Percentiles rank a stretch among this genome's conserved stretches.
These are phyloP conservation scores for Agrocybe chaxingu DNA, from an alignment of 768 basidiomycete genomes.

Conservation along the genomic window DNA sequence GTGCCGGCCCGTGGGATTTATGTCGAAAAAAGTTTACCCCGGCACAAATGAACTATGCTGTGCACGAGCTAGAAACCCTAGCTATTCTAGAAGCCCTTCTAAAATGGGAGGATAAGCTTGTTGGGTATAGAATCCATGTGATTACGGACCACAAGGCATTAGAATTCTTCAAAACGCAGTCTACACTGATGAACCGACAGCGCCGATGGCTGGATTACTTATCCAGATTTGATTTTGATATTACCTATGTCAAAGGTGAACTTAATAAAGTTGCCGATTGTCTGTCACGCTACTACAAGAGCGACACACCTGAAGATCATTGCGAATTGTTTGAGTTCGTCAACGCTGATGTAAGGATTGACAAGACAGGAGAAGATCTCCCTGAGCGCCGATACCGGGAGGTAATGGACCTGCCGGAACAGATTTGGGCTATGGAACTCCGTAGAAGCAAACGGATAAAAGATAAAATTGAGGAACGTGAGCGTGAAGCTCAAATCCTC, in stretches of 20 bases:
- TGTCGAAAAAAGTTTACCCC: conserved; percentile 29
- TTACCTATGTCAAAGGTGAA: conserved; percentile 11
- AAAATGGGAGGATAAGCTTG: conserved; percentile 24
- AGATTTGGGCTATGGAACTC: conserved; percentile 9
- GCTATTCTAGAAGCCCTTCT: conserved; percentile 34
- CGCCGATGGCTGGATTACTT: conserved; percentile 10
- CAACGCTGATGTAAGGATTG: conserved; percentile 13
- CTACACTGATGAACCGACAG: conserved; percentile 12
- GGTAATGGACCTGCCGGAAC: conserved; percentile 2
- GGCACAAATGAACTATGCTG: conserved; percentile 22
- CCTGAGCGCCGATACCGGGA: conserved; percentile 11
- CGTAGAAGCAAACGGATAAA: background rate
- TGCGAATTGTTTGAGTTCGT: conserved; percentile 19
- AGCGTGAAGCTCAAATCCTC: background rate
- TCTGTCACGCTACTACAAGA: conserved; percentile 21
- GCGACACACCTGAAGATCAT: conserved; percentile 12
- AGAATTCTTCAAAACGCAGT: conserved; percentile 24
- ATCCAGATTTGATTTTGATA: conserved; percentile 11
- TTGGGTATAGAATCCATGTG: conserved; percentile 24
- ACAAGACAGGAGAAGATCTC: conserved; percentile 18
- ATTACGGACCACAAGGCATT: conserved; percentile 33
- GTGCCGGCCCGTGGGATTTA: conserved; percentile 30
- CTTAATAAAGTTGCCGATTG: conserved; percentile 12
- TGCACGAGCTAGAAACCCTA: conserved; percentile 30
- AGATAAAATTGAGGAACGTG: background rate